A percentile compares a stretch with the other conserved stretches of the same genome.
These are phyloP conservation scores for Penicillium goetzii DNA, from an alignment of 495 filamentous ascomycete genomes.

Conservation along the genomic window DNA sequence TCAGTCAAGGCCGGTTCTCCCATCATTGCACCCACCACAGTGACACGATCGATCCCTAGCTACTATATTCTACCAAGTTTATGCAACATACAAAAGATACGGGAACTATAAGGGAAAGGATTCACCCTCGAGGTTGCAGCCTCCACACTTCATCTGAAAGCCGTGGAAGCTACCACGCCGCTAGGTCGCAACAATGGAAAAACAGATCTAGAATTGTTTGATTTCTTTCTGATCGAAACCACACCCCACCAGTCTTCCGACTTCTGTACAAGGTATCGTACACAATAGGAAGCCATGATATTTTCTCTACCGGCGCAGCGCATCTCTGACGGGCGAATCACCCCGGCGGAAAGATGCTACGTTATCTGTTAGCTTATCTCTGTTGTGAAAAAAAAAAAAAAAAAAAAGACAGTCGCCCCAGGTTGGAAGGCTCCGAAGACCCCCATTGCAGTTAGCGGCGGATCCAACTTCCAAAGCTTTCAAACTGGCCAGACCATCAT, in stretches of 20 bases:
- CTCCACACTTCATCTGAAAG: neutral
- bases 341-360: slow-evolving; percentile 55
- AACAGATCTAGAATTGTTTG: slow-evolving; percentile 22
- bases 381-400: neutral
- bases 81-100: neutral
- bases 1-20: no score
- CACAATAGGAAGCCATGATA: slow-evolving; percentile 33
- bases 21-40: no score
- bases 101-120: neutral
- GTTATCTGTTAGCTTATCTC: slow-evolving; percentile 22
- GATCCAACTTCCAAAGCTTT: neutral
- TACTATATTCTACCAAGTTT: neutral
- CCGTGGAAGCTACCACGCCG: neutral
- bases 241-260: slow-evolving; percentile 18
- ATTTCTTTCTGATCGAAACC: slow-evolving; percentile 12
- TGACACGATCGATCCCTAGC: no score
- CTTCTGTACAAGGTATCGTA: slow-evolving; percentile 54
- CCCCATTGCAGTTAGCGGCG: neutral
- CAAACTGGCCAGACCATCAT: neutral
- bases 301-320: slow-evolving; percentile 45
- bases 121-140: neutral
- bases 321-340: slow-evolving; percentile 49
- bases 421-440: neutral
- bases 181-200: slow-evolving; percentile 9
- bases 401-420: neutral